Conservation (phyloP, 352 stramenopile species). For the Thraustochytrium striatum region DNA sequence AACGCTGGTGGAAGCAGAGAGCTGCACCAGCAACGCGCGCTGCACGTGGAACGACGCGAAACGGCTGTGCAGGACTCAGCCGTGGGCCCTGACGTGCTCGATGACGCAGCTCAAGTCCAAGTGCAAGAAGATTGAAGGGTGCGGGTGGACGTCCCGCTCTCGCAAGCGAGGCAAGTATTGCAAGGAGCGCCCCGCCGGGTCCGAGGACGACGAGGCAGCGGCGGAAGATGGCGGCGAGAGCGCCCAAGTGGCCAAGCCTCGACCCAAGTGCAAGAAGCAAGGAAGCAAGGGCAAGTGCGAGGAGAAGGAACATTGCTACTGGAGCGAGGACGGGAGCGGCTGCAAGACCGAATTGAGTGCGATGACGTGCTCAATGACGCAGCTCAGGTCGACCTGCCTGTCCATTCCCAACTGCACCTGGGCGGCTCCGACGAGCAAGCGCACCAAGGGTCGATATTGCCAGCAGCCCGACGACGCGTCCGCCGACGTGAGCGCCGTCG, state of each 20-base stretch:
- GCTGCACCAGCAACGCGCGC: background rate
- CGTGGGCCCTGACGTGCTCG: background rate
- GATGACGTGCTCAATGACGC: slow-evolving; percentile 41
- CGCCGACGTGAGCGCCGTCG: background rate
- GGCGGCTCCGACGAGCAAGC: background rate
- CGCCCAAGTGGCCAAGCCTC: background rate
- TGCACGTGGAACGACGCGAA: background rate
- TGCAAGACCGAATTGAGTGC: slow-evolving; percentile 18
- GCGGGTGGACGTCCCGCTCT: background rate
- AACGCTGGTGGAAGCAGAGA: background rate
- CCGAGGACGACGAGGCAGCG: background rate
- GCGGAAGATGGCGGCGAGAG: background rate
- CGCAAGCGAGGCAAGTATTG: background rate
- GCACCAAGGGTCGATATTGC: slow-evolving; percentile 34
- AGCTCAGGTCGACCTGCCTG: slow-evolving; percentile 17
- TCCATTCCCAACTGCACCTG: slow-evolving; percentile 29
- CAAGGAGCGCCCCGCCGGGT: background rate
- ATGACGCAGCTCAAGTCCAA: background rate
- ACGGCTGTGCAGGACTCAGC: background rate
- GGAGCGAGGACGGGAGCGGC: background rate
- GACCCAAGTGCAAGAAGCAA: background rate
- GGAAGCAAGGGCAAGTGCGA: background rate
- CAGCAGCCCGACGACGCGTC: background rate
- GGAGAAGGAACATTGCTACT: slow-evolving; percentile 8
- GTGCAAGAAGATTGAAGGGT: background rate